These are phyloP conservation scores for Cryptosporidium parvum DNA, from an alignment of 169 alveolate species.

Conservation along the genomic window DNA sequence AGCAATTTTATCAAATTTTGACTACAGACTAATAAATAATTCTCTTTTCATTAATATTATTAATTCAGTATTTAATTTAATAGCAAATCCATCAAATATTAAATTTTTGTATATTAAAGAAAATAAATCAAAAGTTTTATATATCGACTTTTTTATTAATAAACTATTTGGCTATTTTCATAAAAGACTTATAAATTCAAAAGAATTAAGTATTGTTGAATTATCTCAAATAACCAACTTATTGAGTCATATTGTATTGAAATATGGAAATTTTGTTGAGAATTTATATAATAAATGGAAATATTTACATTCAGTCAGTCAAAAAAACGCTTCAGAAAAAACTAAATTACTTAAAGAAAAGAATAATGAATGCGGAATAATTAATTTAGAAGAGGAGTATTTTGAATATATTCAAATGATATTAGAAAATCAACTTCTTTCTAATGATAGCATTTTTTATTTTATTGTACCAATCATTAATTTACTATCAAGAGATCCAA, in stretches of 20 bases:
- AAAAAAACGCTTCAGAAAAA: neutral
- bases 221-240: conserved; percentile 19
- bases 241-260: conserved; percentile 33
- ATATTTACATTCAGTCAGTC: conserved; percentile 12
- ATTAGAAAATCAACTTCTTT: conserved; percentile 39
- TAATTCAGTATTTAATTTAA: conserved; percentile 26
- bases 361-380: neutral
- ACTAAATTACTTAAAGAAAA: neutral
- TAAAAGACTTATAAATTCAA: conserved; percentile 4
- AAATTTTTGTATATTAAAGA: neutral
- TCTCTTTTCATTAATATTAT: conserved; percentile 31
- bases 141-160: conserved; percentile 24
- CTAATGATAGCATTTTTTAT: conserved; percentile 22
- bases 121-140: neutral
- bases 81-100: conserved; percentile 59
- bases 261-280: conserved; percentile 49
- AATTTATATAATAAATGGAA: conserved; percentile 50
- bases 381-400: conserved; percentile 47
- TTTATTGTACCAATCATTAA: conserved; percentile 62
- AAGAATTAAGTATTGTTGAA: conserved; percentile 22
- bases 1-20: conserved; percentile 4
- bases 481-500: conserved; percentile 52
- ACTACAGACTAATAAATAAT: neutral
- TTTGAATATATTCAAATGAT: conserved; percentile 19
- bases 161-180: neutral